These are phyloP conservation scores for Calonectria pauciramosa DNA, from an alignment of 2,329 filamentous ascomycete species.

Conservation along the genomic window DNA sequence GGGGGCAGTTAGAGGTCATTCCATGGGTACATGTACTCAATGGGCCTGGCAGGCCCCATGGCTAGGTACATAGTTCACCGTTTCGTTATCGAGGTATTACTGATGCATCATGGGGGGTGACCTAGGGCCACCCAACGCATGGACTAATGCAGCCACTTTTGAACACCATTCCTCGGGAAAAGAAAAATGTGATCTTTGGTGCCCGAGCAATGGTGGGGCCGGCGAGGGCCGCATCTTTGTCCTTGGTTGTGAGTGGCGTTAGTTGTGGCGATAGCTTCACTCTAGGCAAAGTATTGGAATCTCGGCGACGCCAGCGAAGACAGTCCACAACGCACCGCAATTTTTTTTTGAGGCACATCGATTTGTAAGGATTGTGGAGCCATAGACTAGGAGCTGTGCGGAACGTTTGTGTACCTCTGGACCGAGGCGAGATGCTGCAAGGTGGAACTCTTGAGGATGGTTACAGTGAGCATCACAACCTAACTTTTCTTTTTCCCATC, in stretches of 20 bases:
- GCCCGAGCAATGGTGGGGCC: background rate
- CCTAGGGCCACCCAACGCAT: background rate
- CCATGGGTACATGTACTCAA: background rate
- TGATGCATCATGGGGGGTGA: background rate
- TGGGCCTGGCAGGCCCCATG: background rate
- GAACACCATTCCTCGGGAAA: background rate
- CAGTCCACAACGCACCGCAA: background rate
- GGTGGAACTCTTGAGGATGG: background rate
- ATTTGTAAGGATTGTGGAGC: background rate
- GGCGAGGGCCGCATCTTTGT: background rate
- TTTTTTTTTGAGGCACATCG: background rate
- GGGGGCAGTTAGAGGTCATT: background rate
- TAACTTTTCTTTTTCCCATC: background rate
- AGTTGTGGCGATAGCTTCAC: conserved; percentile 9
- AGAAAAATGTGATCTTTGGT: background rate
- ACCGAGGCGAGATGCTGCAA: background rate
- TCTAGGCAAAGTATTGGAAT: background rate
- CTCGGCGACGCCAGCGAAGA: conserved; percentile 2
- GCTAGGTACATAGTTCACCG: background rate
- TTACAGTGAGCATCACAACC: background rate
- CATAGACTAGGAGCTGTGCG: background rate
- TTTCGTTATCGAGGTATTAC: background rate
- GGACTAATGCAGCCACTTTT: background rate
- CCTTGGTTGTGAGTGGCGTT: background rate
- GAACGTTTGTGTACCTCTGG: background rate